Conservation (phyloP, 1,139 yeast genomes). For the Geotrichum armillariae region DNA sequence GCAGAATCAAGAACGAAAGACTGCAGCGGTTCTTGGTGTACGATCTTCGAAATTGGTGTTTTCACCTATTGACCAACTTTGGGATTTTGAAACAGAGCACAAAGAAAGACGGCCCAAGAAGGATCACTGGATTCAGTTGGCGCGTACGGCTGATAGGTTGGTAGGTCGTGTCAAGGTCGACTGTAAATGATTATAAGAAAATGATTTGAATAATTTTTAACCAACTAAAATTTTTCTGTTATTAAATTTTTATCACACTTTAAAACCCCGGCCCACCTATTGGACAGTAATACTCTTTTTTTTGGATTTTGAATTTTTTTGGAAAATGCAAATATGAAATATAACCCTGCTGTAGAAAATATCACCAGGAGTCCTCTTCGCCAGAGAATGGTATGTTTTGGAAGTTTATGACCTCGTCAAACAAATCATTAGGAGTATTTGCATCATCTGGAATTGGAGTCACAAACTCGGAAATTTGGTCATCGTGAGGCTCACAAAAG, state of each 20-base stretch:
- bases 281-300: no score
- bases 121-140: constrained; percentile 75
- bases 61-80: constrained; percentile 70
- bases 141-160: constrained; percentile 80
- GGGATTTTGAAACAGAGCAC: constrained; percentile 83
- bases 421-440: not conserved
- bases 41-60: constrained; percentile 75
- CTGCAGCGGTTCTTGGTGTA: constrained; percentile 88
- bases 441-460: not conserved
- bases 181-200: not conserved
- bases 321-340: no score
- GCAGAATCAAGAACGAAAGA: constrained; percentile 42
- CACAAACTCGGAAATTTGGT: not conserved
- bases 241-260: not conserved
- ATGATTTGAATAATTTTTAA: no score
- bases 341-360: no score
- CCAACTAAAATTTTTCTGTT: no score
- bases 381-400: not conserved
- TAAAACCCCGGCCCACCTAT: no score
- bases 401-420: not conserved
- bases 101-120: constrained; percentile 82
- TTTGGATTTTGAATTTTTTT: no score
- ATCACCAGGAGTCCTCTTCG: not conserved
- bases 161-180: constrained; percentile 59
- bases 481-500: not conserved